phyloP scores from a whole-genome alignment of 2,329 filamentous ascomycete genomes.

The Sporothrix inflata region DNA sequence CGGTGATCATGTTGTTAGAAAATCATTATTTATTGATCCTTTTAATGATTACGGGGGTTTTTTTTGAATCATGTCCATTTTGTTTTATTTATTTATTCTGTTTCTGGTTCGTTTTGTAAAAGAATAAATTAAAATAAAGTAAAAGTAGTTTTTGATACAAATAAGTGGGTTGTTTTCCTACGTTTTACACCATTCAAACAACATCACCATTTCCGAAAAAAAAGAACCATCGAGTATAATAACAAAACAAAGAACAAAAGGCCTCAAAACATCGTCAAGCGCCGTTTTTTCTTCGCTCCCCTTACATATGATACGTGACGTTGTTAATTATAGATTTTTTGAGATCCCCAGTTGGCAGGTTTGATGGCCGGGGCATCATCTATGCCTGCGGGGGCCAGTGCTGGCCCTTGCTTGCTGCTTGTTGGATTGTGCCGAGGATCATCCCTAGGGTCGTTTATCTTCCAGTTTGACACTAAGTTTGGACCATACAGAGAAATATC shows the following conservation, averaged over 20 bases:
- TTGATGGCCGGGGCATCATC: slow-evolving; percentile 15
- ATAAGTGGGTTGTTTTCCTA: too few species aligned
- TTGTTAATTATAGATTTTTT: slow-evolving; percentile 8
- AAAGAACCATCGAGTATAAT: neutral
- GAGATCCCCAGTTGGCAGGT: neutral
- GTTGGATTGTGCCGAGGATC: neutral
- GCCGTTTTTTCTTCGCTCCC: neutral
- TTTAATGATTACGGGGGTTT: too few species aligned
- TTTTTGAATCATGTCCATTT: too few species aligned
- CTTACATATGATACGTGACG: neutral
- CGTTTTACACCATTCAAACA: too few species aligned
- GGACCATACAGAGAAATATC: neutral
- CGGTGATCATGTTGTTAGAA: neutral
- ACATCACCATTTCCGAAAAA: neutral
- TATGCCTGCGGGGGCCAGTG: neutral
- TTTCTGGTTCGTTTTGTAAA: too few species aligned
- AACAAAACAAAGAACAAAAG: neutral
- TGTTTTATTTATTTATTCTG: too few species aligned
- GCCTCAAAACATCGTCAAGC: neutral
- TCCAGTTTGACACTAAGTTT: neutral
- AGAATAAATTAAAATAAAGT: too few species aligned
- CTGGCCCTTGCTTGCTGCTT: neutral
- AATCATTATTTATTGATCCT: too few species aligned
- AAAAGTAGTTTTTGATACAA: too few species aligned
- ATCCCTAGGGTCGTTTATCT: neutral